Evolutionary conservation across 129 eudicot species (phyloP), one percentile per base, ranked within the genome.

Genomic region (Heracleum sosnowskyi): DNA sequence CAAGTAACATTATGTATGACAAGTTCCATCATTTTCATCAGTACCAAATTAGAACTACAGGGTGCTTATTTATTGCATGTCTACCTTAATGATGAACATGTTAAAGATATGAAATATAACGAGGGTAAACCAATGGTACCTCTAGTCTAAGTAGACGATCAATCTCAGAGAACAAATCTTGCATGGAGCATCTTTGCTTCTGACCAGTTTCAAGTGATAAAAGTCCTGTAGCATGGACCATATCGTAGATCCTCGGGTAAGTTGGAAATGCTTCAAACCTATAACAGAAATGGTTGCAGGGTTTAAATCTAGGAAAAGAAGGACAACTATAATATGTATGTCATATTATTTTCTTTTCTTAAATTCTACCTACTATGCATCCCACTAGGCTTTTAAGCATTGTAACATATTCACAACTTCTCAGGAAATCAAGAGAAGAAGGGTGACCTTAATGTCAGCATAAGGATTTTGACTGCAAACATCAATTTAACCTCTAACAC

Each of bases 241-340:
- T 83, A 77, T 95, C 99, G 42, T 95, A 95, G 81, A 89, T 92
- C 80, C 99, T 91, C 55, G 99, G 99, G 62, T 95, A 95, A 22
- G 94, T 84, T 77, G 99, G 99, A 82, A 95, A 95, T 62, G 97
- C 91, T 84, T 91, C 97, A 78, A 97, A 95, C 99, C 99, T 95
- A 77, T 62, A 83, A 44, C 57, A 4, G 29, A 37, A 46, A 35
- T 24, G 60, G 68, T 42, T 44, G 7, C n/a, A 26, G 4, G 57
- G 36, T 44, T 22, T 60, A 73, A 44, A 39, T 72, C 33, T 72
- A 40, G 0, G 31, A 41, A 72, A 20, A 72, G 17, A 18, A 39
- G 26, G 24, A 69, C n/a, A n/a, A n/a, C n/a, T n/a, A n/a, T n/a
- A n/a, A n/a, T n/a, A 66, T 12, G 17, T 5, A 66, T 66, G 39